Percentiles rank a stretch among this genome's conserved stretches.
Conservation (phyloP, 306 rosid genomes). For the Senna tora region DNA sequence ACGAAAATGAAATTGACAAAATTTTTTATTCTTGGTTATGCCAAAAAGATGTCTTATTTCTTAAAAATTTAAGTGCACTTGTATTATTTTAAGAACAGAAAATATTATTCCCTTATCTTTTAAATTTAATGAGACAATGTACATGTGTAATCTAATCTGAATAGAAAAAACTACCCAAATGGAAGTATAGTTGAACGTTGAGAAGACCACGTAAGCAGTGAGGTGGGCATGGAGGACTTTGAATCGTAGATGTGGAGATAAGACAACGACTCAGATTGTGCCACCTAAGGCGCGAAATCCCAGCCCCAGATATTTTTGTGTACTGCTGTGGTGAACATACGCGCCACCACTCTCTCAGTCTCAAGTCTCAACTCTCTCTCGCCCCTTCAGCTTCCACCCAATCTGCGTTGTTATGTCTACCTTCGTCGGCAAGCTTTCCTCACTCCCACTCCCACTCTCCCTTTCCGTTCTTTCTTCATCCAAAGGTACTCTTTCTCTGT, state of each 20-base stretch:
- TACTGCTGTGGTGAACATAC: not conserved
- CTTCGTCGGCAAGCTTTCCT: slow-evolving; percentile 53
- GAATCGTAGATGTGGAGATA: not conserved
- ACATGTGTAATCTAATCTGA: too few relatives aligned
- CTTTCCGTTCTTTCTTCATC: slow-evolving; percentile 56
- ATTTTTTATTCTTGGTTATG: too few relatives aligned
- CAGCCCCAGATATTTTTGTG: not conserved
- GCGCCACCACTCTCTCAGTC: not conserved
- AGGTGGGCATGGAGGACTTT: not conserved
- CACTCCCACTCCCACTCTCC: slow-evolving; percentile 52
- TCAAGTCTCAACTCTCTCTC: too few relatives aligned
- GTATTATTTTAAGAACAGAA: too few relatives aligned
- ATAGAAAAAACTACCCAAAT: too few relatives aligned
- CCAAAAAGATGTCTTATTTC: too few relatives aligned
- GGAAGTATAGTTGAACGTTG: too few relatives aligned
- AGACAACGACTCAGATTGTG: not conserved
- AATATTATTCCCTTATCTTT: too few relatives aligned
- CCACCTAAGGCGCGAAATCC: slow-evolving; percentile 5
- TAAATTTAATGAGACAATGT: too few relatives aligned
- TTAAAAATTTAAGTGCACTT: too few relatives aligned
- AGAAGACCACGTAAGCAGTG: too few relatives aligned
- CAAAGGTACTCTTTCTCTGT: slow-evolving; percentile 47
- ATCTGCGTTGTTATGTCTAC: slow-evolving; percentile 50
- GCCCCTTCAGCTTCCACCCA: not conserved
- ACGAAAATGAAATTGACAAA: too few relatives aligned